Conservation (phyloP, 208 protist species). For the Ichthyophonus hoferi region DNA sequence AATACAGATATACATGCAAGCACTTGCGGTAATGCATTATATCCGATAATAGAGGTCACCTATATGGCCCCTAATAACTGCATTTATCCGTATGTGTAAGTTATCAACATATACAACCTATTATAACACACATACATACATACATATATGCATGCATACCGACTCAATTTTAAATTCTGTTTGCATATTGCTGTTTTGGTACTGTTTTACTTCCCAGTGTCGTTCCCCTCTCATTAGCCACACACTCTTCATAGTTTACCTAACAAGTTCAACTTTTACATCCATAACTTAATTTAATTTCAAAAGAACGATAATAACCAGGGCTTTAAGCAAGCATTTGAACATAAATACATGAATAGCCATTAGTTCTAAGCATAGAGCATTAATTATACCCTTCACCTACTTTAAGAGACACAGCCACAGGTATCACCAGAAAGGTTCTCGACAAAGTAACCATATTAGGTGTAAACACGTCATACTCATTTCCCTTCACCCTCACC, state of each 20-base stretch:
- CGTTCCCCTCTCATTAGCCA: too few species aligned
- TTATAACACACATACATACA: neutral
- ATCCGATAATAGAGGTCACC: neutral
- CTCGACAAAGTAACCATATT: conserved; percentile 29
- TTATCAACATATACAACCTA: neutral
- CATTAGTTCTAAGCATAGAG: neutral
- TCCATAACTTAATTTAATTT: neutral
- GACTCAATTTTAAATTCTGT: neutral
- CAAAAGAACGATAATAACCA: neutral
- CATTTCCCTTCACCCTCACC: neutral
- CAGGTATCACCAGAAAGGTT: conserved; percentile 31
- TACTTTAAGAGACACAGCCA: conserved; percentile 23
- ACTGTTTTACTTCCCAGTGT: too few species aligned
- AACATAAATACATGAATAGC: neutral
- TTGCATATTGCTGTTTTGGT: too few species aligned
- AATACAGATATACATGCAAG: neutral
- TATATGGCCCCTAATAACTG: too few species aligned
- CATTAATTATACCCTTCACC: neutral
- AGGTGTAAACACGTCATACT: conserved; percentile 23
- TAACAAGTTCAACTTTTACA: too few species aligned
- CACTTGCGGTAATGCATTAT: neutral
- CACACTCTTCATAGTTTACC: too few species aligned
- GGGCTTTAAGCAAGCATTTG: too few species aligned
- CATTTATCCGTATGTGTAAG: neutral
- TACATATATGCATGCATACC: neutral